Base-by-base conservation (phyloP, 2,329 filamentous ascomycete species). In the Coniochaeta prunicola region DNA sequence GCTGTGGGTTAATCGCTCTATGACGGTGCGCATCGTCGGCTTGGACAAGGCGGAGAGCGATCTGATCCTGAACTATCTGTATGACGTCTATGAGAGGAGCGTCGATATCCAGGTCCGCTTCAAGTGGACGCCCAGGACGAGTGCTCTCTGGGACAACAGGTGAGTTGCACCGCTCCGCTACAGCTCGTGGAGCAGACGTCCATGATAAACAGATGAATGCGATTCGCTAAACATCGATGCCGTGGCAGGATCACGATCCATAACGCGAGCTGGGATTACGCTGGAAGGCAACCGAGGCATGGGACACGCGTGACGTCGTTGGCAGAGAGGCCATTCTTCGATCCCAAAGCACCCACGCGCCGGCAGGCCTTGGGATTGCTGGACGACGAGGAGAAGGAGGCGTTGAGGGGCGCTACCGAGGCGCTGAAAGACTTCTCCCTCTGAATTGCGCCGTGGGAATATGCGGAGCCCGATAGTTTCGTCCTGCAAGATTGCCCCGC, bases 211-310 rank as follows among this genome's bases (percentile, higher is more conserved):
- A 6, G n/a, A n/a, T n/a, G n/a, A 21, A 26, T 5, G 19, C 15
- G 2, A 24, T 17, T 28, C 36, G 53, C 53, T 36, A 24, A 55
- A 33, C 30, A n/a, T 36, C 36, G 28, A 17, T 50, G 45, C 57
- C 13, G n/a, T n/a, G 10, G 5, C 34, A 84, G 84, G 40, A 87
- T 89, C 60, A 89, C 88, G 0, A 90, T 90, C 38, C 87, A 91
- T 64, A 90, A 89, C 62, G 87, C 87, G 0, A 86, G 82, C 65
- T 91, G 86, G 86, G 87, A 91, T 64, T 90, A 90, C 66, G 86
- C 82, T 34, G 85, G 85, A 1, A 78, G 74, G 21, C 77, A 89
- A 67, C 85, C 87, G 0, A 77, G 88, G 40, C 88, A 91, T 68
- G 88, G 88, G 2, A 91, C 87, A 0, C 77, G 89, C 30, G 87